A percentile compares a stretch with the other conserved stretches of the same genome.
These are phyloP conservation scores for Trichosporon sp. DNA, from an alignment of 1,284 basidiomycete genomes.

Conservation along the genomic window DNA sequence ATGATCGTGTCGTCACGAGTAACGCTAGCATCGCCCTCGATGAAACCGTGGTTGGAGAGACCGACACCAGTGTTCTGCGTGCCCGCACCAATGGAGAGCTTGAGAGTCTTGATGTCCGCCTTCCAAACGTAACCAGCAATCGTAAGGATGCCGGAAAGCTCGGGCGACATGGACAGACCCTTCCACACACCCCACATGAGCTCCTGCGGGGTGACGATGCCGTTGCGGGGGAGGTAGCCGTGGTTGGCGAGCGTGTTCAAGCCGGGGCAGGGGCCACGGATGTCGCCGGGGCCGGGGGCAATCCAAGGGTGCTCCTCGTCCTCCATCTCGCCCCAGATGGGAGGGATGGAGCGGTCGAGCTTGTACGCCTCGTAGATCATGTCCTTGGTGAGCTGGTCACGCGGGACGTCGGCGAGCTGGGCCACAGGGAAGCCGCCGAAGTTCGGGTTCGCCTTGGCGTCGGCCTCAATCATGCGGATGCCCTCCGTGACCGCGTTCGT, in stretches of 20 bases:
- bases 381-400: background rate
- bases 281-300: slow-evolving; percentile 21
- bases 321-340: slow-evolving; percentile 4
- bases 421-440: background rate
- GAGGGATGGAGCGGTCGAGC: background rate
- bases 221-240: slow-evolving; percentile 29
- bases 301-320: slow-evolving; percentile 25
- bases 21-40: slow-evolving; percentile 13
- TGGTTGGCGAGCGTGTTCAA: slow-evolving; percentile 43
- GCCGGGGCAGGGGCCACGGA: slow-evolving; percentile 40
- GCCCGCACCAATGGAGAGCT: slow-evolving; percentile 7
- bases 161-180: slow-evolving; percentile 9
- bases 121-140: background rate
- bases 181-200: slow-evolving; percentile 12
- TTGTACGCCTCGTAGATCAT: background rate
- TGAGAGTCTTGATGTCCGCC: slow-evolving; percentile 4
- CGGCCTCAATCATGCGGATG: background rate
- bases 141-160: slow-evolving; percentile 5
- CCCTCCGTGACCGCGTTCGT: background rate
- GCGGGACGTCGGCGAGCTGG: background rate
- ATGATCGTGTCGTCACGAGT: slow-evolving; percentile 7
- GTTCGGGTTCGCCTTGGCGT: background rate
- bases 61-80: background rate
- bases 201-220: slow-evolving; percentile 32
- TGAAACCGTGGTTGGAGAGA: slow-evolving; percentile 8